These are phyloP conservation scores for Stygiomarasmius scandens DNA, from an alignment of 1,284 basidiomycete species.

Conservation along the genomic window DNA sequence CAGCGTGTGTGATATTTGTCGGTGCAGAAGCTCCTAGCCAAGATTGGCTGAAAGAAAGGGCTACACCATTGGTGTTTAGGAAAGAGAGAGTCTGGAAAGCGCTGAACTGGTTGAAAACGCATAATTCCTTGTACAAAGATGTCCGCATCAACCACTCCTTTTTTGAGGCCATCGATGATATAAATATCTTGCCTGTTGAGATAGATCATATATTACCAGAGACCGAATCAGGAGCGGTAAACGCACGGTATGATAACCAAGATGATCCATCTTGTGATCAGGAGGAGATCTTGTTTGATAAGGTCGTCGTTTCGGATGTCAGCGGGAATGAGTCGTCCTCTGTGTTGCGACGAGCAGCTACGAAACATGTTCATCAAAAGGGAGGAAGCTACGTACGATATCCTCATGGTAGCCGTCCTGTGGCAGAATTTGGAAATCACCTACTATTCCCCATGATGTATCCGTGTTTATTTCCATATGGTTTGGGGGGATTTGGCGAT, in stretches of 20 bases:
- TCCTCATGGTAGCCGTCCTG: conserved; percentile 29
- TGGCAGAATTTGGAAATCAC: conserved; percentile 35
- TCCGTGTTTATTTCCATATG: conserved; percentile 40
- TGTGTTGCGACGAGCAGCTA: conserved; percentile 33
- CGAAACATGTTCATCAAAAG: conserved; percentile 32
- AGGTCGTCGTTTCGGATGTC: conserved; percentile 34
- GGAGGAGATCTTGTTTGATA: conserved; percentile 23
- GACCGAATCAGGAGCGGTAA: conserved; percentile 19
- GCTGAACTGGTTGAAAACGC: conserved; percentile 32
- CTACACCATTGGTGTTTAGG: conserved; percentile 25
- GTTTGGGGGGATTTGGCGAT: conserved; percentile 39
- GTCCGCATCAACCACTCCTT: conserved; percentile 28
- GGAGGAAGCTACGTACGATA: conserved; percentile 30
- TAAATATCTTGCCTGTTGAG: conserved; percentile 27
- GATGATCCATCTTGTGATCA: background rate
- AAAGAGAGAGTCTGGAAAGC: conserved; percentile 17
- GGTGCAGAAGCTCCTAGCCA: conserved; percentile 27
- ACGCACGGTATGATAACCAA: conserved; percentile 25
- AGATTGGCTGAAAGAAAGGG: conserved; percentile 33
- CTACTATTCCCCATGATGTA: conserved; percentile 35
- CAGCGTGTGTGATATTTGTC: conserved; percentile 39
- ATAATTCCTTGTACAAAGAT: conserved; percentile 35
- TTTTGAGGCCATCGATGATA: conserved; percentile 18
- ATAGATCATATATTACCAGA: conserved; percentile 24
- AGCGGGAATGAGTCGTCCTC: conserved; percentile 26